These are phyloP conservation scores for Annulohypoxylon stygium DNA, from an alignment of 495 filamentous ascomycete genomes.

Conservation along the genomic window DNA sequence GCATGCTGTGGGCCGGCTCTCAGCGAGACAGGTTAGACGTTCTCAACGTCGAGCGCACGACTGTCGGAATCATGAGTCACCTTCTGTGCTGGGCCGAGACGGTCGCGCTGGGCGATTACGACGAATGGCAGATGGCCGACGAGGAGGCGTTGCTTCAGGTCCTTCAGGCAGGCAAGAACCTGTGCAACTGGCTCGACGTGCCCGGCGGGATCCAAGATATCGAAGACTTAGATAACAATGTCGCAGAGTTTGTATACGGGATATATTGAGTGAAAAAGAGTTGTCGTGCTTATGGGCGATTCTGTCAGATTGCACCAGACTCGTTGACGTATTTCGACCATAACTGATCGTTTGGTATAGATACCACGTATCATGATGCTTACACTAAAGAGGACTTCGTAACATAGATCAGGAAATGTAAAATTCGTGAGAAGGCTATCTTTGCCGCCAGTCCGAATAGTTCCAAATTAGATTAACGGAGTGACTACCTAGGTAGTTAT, in stretches of 20 bases:
- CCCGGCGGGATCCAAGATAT: constrained; percentile 28
- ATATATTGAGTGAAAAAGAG: not conserved
- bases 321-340: not conserved
- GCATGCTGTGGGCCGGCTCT: constrained; percentile 45
- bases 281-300: not conserved
- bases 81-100: constrained; percentile 50
- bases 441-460: too few relatives aligned
- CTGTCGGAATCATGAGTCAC: constrained; percentile 43
- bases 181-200: constrained; percentile 36
- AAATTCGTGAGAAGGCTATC: not conserved
- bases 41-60: constrained; percentile 35
- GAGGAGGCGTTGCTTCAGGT: constrained; percentile 22
- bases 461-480: too few relatives aligned
- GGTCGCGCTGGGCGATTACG: constrained; percentile 35
- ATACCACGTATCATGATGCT: not conserved
- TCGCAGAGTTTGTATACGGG: not conserved
- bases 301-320: not conserved
- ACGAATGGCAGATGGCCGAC: constrained; percentile 32
- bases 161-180: constrained; percentile 24
- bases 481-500: too few relatives aligned
- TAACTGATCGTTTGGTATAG: not conserved
- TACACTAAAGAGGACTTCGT: not conserved
- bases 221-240: constrained; percentile 9
- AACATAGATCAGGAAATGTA: not conserved
- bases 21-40: constrained; percentile 39